phyloP scores from a whole-genome alignment of 345 rosid species.

The Arabidopsis thaliana region DNA sequence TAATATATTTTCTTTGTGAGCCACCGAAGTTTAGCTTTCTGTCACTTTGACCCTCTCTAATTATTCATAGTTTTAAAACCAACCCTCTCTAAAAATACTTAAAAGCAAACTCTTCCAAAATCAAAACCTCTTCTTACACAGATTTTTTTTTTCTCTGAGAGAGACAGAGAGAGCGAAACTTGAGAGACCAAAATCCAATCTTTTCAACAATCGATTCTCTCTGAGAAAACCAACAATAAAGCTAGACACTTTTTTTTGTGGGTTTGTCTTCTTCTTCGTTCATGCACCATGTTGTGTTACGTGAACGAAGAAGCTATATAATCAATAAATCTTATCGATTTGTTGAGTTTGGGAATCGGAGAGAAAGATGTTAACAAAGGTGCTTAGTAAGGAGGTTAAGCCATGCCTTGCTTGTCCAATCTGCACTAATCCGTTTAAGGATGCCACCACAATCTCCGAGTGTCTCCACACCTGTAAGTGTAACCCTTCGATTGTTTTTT shows the following conservation, averaged over 20 bases:
- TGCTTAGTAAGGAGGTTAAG: neutral
- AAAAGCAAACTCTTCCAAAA: conserved; percentile 23
- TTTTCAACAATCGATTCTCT: conserved; percentile 6
- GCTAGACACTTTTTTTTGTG: neutral
- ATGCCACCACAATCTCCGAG: conserved; percentile 34
- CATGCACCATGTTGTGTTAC: conserved; percentile 45
- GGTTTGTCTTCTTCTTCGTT: conserved; percentile 5
- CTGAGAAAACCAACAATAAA: neutral
- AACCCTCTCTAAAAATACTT: neutral
- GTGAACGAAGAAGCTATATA: conserved; percentile 46
- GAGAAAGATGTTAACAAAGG: neutral
- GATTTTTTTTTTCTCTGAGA: neutral
- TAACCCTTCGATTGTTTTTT: conserved; percentile 1
- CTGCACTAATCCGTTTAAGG: conserved; percentile 12
- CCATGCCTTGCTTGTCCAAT: conserved; percentile 16
- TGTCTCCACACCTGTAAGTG: conserved; percentile 37
- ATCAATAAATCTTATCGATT: conserved; percentile 38
- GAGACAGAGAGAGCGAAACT: conserved; percentile 1
- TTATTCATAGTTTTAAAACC: neutral
- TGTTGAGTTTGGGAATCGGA: neutral
- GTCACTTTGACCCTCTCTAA: neutral
- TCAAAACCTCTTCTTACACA: conserved; percentile 29
- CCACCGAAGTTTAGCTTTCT: neutral
- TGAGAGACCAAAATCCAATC: neutral
- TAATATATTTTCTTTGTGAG: neutral